Conservation (phyloP, 2,329 filamentous ascomycete genomes). For the Raffaelea deltoideospora region DNA sequence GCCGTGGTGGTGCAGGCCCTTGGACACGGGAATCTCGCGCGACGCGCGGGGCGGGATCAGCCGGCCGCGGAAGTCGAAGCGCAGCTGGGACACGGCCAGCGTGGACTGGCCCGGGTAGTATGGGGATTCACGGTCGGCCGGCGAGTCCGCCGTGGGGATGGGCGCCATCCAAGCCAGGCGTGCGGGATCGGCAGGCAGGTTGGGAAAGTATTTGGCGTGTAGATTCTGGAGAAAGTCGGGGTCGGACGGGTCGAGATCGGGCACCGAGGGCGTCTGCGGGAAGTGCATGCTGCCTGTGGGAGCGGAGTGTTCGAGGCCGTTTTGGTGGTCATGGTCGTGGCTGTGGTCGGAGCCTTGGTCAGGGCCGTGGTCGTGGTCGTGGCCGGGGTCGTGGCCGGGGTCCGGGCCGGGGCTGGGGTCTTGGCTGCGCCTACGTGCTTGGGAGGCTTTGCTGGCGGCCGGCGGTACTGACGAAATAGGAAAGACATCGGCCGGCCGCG, state of each 20-base stretch:
- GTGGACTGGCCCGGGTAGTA: slow-evolving; percentile 67
- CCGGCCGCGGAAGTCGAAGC: slow-evolving; percentile 76
- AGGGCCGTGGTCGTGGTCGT: slow-evolving; percentile 4
- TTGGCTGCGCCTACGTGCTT: too few species aligned
- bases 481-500: slow-evolving; percentile 26
- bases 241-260: slow-evolving; percentile 70
- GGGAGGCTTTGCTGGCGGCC: too few species aligned
- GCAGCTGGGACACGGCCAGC: slow-evolving; percentile 60
- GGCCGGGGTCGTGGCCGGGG: slow-evolving; percentile 8
- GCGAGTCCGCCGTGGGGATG: slow-evolving; percentile 45
- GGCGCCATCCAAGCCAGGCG: slow-evolving; percentile 84
- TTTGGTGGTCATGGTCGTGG: slow-evolving; percentile 11
- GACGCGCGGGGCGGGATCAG: slow-evolving; percentile 66
- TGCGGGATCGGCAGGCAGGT: slow-evolving; percentile 68
- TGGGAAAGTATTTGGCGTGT: slow-evolving; percentile 87
- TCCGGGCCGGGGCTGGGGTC: slow-evolving; percentile 1
- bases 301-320: slow-evolving; percentile 9
- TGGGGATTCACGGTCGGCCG: slow-evolving; percentile 53
- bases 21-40: slow-evolving; percentile 56
- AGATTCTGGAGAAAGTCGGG: slow-evolving; percentile 72
- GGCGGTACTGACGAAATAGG: slow-evolving; percentile 21
- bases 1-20: slow-evolving; percentile 85
- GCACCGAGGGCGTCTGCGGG: slow-evolving; percentile 35
- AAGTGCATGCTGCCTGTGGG: slow-evolving; percentile 39
- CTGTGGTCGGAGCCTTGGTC: slow-evolving; percentile 6